phyloP scores from a whole-genome alignment of 2,329 filamentous ascomycete species.

The Ascochyta lentis region DNA sequence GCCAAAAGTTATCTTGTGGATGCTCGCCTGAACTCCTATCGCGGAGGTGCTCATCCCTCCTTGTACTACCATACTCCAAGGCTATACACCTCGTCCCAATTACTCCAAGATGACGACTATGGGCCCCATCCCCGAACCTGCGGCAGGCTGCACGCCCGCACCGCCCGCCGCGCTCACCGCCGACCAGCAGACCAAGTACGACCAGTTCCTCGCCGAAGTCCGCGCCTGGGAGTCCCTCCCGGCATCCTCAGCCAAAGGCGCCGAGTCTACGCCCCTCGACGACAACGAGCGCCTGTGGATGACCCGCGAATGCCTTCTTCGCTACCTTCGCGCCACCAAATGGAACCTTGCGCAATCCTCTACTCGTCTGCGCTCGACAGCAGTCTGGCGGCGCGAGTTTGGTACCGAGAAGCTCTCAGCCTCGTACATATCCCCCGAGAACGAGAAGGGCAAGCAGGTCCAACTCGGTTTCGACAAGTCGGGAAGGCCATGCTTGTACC shows the following conservation, averaged over 20 bases:
- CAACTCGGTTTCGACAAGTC: conserved; percentile 86
- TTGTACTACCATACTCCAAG: neutral
- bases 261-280: conserved; percentile 68
- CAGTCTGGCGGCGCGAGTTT: conserved; percentile 91
- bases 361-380: conserved; percentile 78
- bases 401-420: conserved; percentile 76
- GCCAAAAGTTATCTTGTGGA: conserved; percentile 21
- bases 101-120: conserved; percentile 36
- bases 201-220: conserved; percentile 73
- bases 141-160: conserved; percentile 63
- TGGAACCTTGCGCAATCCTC: conserved; percentile 78
- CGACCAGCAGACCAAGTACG: conserved; percentile 85
- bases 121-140: conserved; percentile 43
- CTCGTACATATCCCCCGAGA: conserved; percentile 90
- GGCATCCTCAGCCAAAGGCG: conserved; percentile 65
- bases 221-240: conserved; percentile 75
- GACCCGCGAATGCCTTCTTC: conserved; percentile 87
- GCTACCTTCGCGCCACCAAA: conserved; percentile 92
- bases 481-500: conserved; percentile 86
- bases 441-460: conserved; percentile 95
- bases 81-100: neutral
- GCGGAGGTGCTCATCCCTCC: neutral
- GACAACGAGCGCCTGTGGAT: conserved; percentile 88
- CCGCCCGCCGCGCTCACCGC: conserved; percentile 67
- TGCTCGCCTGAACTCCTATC: conserved; percentile 4